phyloP scores from a whole-genome alignment of 306 rosid genomes.

The Cicer bijugum region DNA sequence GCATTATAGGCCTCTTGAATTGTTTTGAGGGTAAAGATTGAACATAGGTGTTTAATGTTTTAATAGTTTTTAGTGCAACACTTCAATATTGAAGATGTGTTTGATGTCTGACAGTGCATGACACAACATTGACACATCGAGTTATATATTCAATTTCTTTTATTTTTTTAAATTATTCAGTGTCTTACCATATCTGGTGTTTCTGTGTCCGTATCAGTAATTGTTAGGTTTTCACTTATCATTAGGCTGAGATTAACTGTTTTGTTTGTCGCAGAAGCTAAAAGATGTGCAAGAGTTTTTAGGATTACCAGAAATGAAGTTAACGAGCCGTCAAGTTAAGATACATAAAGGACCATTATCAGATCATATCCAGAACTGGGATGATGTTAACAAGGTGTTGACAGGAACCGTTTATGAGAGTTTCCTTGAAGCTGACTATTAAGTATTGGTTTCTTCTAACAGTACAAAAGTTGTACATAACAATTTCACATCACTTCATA shows the following conservation, averaged over 20 bases:
- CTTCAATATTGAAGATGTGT: no score
- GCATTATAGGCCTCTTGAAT: not conserved
- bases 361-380: conserved; percentile 82
- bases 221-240: not conserved
- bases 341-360: conserved; percentile 78
- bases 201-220: no score
- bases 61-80: no score
- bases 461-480: conserved; percentile 56
- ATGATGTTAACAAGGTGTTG: conserved; percentile 72
- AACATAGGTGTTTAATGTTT: no score
- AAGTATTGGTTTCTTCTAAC: conserved; percentile 48
- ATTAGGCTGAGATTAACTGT: conserved; percentile 7
- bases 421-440: conserved; percentile 72
- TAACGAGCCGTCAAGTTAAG: conserved; percentile 82
- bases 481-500: conserved; percentile 40
- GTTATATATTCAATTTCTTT: no score
- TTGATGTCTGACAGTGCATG: no score
- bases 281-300: conserved; percentile 73
- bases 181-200: no score
- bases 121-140: no score
- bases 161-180: no score
- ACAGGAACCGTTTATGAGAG: conserved; percentile 70
- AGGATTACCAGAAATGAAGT: conserved; percentile 65
- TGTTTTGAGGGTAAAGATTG: not conserved
- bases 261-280: conserved; percentile 65